Conservation (phyloP, 1,284 basidiomycete genomes). For the Cystobasidium slooffiae region DNA sequence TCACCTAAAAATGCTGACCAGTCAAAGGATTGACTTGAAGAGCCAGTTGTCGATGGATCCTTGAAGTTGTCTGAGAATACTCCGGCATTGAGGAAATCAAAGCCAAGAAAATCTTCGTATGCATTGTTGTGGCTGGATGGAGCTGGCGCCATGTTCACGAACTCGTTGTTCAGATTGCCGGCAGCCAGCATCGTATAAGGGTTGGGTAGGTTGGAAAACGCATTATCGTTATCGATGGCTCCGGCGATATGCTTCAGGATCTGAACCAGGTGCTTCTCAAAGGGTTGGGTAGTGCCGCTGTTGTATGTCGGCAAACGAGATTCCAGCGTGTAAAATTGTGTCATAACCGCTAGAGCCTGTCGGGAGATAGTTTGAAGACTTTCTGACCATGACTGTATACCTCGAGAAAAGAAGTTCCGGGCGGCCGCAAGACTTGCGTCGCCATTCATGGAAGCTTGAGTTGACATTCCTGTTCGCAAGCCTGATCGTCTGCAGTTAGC, state of each 20-base stretch:
- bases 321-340: conserved; percentile 9
- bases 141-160: neutral
- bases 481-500: neutral
- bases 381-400: conserved; percentile 8
- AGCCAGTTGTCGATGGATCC: neutral
- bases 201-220: conserved; percentile 1
- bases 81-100: conserved; percentile 5
- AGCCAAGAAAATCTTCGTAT: conserved; percentile 15
- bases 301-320: neutral
- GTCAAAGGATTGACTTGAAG: conserved; percentile 20
- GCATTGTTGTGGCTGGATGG: neutral
- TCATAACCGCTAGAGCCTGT: conserved; percentile 10
- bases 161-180: neutral
- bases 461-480: conserved; percentile 5
- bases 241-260: conserved; percentile 20
- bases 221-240: conserved; percentile 1
- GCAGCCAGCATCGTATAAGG: neutral
- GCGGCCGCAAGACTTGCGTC: conserved; percentile 13
- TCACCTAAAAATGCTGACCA: conserved; percentile 17
- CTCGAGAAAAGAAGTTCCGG: conserved; percentile 22
- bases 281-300: neutral
- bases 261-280: neutral
- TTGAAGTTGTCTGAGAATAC: conserved; percentile 5
- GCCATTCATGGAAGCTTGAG: neutral
- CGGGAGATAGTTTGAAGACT: conserved; percentile 13